phyloP scores from a whole-genome alignment of 164 flowering plant genomes.

The Vitis cinerea region DNA sequence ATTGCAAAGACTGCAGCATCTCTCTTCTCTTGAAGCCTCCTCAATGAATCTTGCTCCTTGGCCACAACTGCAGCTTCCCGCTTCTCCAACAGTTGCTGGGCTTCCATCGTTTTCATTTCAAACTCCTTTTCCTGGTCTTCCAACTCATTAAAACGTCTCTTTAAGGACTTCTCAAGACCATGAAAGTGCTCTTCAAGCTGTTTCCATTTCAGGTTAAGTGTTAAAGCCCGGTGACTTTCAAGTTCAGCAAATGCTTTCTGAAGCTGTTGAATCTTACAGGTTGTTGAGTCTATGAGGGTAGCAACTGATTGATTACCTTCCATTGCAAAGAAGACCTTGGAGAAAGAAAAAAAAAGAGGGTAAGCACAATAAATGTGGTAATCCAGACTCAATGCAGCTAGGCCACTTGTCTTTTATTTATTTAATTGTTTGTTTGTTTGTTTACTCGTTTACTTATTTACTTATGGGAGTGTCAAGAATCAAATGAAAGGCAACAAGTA shows the following conservation, averaged over 20 bases:
- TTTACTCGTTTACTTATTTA: no score
- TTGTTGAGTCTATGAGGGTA: constrained; percentile 69
- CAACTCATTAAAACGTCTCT: constrained; percentile 79
- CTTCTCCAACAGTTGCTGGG: constrained; percentile 59
- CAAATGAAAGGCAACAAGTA: no score
- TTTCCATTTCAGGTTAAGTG: constrained; percentile 93
- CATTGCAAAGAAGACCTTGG: constrained; percentile 40
- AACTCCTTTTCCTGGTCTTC: constrained; percentile 85
- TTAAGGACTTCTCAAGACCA: constrained; percentile 89
- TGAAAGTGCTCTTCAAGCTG: constrained; percentile 94
- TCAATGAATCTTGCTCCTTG: constrained; percentile 74
- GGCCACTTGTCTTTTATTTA: no score
- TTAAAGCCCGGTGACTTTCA: constrained; percentile 79
- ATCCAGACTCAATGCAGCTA: constrained; percentile 3
- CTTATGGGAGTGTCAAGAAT: no score
- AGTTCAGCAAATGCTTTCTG: constrained; percentile 97
- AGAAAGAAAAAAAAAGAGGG: neutral
- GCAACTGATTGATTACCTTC: constrained; percentile 70
- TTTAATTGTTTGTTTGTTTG: no score
- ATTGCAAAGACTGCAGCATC: constrained; percentile 82
- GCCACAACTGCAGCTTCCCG: constrained; percentile 78
- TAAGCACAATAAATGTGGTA: neutral
- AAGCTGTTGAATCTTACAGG: constrained; percentile 89
- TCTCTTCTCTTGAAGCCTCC: constrained; percentile 79
- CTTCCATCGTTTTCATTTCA: constrained; percentile 58